Evolutionary conservation across 2,329 filamentous ascomycete species (phyloP), one percentile per base, ranked within the genome.

Genomic region (Xylaria polymorpha): DNA sequence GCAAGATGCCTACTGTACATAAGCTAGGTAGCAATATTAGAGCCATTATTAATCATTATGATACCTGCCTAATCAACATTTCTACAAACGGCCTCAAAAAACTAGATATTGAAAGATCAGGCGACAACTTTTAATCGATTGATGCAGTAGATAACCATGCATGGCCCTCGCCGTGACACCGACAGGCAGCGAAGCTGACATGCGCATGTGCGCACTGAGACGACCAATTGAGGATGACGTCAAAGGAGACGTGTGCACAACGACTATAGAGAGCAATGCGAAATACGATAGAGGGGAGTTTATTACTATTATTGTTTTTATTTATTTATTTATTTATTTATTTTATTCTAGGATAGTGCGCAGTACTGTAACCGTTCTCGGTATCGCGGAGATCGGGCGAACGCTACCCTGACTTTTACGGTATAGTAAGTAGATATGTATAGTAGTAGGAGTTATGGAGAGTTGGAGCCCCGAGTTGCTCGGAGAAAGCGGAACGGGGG

Each of bases 71-170:
- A 20, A 48, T 41, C 32, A 46, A 35, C 18, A 39, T n/a, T 32
- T 12, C 56, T 20, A 25, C 41, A 20, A 44, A n/a, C 20, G 12
- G 25, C 22, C 39, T 35, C n/a, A 32, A 25, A 32, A 25, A n/a
- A 29, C n/a, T 20, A 55, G 29, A 55, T 20, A 29, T 14, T 3
- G 9, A 46, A n/a, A 1, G 56, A 46, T 63, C 61, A 56, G 61
- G 61, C 61, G 61, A 63, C 60, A 61, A 35, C 18, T 25, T 7
- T 44, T 25, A 62, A 53, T 53, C 22, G 43, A 44, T 55, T 22
- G 60, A 22, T 39, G 55, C 55, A 12, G 55, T 22, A 41, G 35
- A 43, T 25, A 41, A 20, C 37, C 22, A 32, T 43, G 55, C 39
- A 29, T 29, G 43, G 55, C 22, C 22, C 55, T 58, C 39, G 22